Evolutionary conservation across 2,329 filamentous ascomycete species (phyloP).

Genomic region (Diplodia corticola): DNA sequence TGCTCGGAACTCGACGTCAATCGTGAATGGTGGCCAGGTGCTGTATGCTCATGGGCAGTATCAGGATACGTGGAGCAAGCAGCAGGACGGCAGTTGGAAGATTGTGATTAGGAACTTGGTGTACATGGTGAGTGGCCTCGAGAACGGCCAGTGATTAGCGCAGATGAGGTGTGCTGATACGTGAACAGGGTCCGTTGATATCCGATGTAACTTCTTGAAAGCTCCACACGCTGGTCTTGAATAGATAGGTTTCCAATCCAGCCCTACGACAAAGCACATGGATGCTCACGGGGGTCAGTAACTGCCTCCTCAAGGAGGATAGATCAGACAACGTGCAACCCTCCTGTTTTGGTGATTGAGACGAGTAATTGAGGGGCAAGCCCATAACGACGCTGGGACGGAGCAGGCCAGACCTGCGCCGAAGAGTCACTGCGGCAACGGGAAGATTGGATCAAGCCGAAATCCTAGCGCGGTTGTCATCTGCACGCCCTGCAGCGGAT

Average conservation of each 20-base stretch:
- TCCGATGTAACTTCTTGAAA: neutral
- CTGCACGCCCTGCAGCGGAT: neutral
- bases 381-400: too few species aligned
- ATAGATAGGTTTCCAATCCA: too few species aligned
- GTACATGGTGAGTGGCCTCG: slow-evolving; percentile 11
- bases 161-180: neutral
- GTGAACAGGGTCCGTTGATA: neutral
- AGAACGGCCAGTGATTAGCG: neutral
- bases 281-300: too few species aligned
- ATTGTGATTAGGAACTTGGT: slow-evolving; percentile 5
- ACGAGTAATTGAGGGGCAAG: too few species aligned
- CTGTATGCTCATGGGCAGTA: slow-evolving; percentile 7
- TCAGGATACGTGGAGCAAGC: slow-evolving; percentile 4
- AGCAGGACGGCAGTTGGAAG: neutral
- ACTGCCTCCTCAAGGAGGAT: too few species aligned
- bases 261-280: too few species aligned
- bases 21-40: neutral
- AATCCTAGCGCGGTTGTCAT: neutral
- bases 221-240: too few species aligned
- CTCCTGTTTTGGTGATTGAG: too few species aligned
- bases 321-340: too few species aligned
- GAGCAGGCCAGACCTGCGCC: neutral
- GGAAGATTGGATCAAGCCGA: neutral
- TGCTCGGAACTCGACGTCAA: neutral
- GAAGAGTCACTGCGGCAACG: too few species aligned